These are phyloP conservation scores for Lactifluus volemus DNA, from an alignment of 768 basidiomycete genomes.

Conservation along the genomic window DNA sequence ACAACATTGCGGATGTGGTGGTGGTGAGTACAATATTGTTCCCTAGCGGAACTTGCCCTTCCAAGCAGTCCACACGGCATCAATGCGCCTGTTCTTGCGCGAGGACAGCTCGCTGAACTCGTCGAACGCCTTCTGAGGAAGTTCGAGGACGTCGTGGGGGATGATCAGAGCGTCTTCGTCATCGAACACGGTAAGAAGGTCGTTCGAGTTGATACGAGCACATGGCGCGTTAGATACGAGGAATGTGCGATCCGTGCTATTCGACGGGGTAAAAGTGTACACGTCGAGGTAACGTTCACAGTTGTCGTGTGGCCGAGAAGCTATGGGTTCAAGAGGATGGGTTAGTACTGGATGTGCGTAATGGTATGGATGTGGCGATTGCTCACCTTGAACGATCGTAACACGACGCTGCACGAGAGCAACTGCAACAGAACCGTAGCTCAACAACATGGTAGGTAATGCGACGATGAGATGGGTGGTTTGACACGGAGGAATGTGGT, in stretches of 20 bases:
- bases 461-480: background rate
- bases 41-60: conserved; percentile 22
- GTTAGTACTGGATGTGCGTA: background rate
- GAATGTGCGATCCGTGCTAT: conserved; percentile 46
- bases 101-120: conserved; percentile 48
- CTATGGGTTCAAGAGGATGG: conserved; percentile 26
- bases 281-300: conserved; percentile 59
- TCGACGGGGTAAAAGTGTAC: conserved; percentile 54
- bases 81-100: conserved; percentile 46
- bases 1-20: background rate
- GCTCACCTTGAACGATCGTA: conserved; percentile 56
- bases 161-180: conserved; percentile 27
- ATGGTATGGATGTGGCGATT: background rate
- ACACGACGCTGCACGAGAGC: conserved; percentile 63
- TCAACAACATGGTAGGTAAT: conserved; percentile 15
- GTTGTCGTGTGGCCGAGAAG: conserved; percentile 44
- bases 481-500: background rate
- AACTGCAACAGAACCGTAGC: conserved; percentile 51
- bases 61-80: conserved; percentile 51
- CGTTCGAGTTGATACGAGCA: conserved; percentile 52
- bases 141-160: conserved; percentile 50
- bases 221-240: conserved; percentile 49
- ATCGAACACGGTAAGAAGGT: conserved; percentile 54
- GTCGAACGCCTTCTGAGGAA: conserved; percentile 48
- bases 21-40: background rate